phyloP scores from a whole-genome alignment of 768 basidiomycete species.

The Paxillus involutus region DNA sequence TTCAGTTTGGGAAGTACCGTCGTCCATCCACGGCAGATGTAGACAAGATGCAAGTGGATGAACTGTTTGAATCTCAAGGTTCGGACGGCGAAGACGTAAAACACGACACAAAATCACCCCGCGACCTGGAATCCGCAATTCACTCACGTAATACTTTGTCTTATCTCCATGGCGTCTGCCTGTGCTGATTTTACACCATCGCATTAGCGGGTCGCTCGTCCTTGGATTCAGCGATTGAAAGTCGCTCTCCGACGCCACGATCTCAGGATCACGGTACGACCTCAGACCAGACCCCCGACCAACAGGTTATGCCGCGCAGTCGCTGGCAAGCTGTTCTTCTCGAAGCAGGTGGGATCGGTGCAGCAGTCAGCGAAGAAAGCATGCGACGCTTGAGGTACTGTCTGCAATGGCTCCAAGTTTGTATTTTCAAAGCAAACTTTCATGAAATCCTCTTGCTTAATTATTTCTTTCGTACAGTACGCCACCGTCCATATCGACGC shows the following conservation, averaged over 20 bases:
- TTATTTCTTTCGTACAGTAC: constrained; percentile 47
- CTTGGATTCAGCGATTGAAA: constrained; percentile 8
- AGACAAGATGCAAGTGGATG: constrained; percentile 30
- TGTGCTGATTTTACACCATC: constrained; percentile 2
- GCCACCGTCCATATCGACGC: constrained; percentile 86
- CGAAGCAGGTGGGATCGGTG: constrained; percentile 86
- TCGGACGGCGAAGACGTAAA: neutral
- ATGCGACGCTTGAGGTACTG: constrained; percentile 86
- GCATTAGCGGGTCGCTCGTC: constrained; percentile 3
- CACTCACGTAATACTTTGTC: constrained; percentile 7
- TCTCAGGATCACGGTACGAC: constrained; percentile 14
- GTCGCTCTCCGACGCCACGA: constrained; percentile 22
- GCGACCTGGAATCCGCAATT: neutral
- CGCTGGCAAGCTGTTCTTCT: constrained; percentile 82
- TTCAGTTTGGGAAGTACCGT: constrained; percentile 51
- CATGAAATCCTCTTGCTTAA: neutral
- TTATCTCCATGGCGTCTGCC: constrained; percentile 2
- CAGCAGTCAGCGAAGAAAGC: constrained; percentile 88
- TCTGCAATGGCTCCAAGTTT: constrained; percentile 82
- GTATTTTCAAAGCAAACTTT: constrained; percentile 18
- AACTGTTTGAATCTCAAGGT: neutral
- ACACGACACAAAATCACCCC: neutral
- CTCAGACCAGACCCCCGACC: constrained; percentile 27
- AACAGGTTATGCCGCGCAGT: constrained; percentile 69
- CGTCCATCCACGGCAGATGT: constrained; percentile 34